Percentiles rank a stretch among this genome's conserved stretches.
Evolutionary conservation across 2,329 filamentous ascomycete species (phyloP).

Genomic region (Lachnellula suecica): DNA sequence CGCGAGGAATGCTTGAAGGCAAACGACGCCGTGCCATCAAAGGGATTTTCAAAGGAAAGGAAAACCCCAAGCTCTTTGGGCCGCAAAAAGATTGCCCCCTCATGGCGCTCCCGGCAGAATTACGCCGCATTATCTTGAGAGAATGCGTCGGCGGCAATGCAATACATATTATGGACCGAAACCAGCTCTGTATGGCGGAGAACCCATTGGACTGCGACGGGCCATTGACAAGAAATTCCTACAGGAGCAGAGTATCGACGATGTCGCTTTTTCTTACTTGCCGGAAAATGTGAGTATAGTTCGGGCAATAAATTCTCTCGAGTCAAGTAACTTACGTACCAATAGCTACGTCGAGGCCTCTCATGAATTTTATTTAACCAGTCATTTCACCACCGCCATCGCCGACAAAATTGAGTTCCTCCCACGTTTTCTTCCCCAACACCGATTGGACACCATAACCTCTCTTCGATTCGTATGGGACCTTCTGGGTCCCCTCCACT

Average conservation of each 20-base stretch:
- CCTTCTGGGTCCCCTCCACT: background rate
- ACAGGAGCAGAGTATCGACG: background rate
- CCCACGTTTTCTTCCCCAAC: background rate
- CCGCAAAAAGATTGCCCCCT: too few relatives aligned
- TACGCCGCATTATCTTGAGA: too few relatives aligned
- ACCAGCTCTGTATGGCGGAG: too few relatives aligned
- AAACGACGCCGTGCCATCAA: too few relatives aligned
- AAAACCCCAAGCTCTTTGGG: too few relatives aligned
- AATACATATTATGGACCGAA: too few relatives aligned
- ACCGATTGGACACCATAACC: background rate
- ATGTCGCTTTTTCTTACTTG: background rate
- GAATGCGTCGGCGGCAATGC: too few relatives aligned
- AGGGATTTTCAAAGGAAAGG: too few relatives aligned
- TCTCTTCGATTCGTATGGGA: background rate
- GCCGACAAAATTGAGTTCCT: constrained; percentile 1
- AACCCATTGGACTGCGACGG: background rate
- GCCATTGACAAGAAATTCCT: background rate
- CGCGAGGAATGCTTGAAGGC: too few relatives aligned
- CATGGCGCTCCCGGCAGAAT: too few relatives aligned
- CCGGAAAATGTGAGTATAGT: background rate
- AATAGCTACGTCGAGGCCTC: background rate
- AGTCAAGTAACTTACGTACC: background rate
- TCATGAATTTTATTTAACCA: background rate
- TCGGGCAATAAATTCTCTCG: background rate
- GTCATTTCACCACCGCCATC: background rate